Evolutionary conservation across 768 basidiomycete species (phyloP), one percentile per base, ranked within the genome.

Genomic region (Psilocybe sp.): DNA sequence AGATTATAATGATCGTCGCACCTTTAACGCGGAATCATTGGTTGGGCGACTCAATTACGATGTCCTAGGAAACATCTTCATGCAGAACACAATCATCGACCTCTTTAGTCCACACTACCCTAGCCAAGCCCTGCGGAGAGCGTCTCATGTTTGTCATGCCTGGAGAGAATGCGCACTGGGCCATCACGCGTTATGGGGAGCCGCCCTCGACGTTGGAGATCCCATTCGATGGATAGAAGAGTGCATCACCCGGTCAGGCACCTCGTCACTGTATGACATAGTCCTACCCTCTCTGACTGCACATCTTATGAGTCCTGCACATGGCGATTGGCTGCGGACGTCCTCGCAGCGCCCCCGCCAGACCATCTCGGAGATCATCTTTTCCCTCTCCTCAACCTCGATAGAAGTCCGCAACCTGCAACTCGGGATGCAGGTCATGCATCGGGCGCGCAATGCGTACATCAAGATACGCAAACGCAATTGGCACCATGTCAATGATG

Each of bases 41-140:
- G 23, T 28, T 7, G 23, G 23, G 23, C 49, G 34, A 39, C 53
- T 54, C 45, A 43, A 40, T 33, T 49, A 54, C 14, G 53, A 50
- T 37, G 13, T 54, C 6, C 42, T 49, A 33, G 40, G 44, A 4
- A 28, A 47, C 9, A 46, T 49, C 13, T 55, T 55, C 39, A 51
- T 49, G 50, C 13, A 49, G 9, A 52, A 49, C 47, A 47, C 50
- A 4, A 10, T 44, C 11, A 39, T 44, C 32, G 49, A 50, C 28
- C 35, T 50, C 2, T 31, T 44, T 9, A 33, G 37, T 20, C 34
- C 36, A 5, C 49, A 50, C 15, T 5, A 31, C 16, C 49, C 49
- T 13, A 44, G 49, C 16, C 34, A 33, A 18, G 37, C 49, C 14
- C 39, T 43, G 28, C 42, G 49, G 19, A 12, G n/a, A 15, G 28